phyloP scores from a whole-genome alignment of 2,329 filamentous ascomycete genomes.

The Pseudogymnoascus destructans region DNA sequence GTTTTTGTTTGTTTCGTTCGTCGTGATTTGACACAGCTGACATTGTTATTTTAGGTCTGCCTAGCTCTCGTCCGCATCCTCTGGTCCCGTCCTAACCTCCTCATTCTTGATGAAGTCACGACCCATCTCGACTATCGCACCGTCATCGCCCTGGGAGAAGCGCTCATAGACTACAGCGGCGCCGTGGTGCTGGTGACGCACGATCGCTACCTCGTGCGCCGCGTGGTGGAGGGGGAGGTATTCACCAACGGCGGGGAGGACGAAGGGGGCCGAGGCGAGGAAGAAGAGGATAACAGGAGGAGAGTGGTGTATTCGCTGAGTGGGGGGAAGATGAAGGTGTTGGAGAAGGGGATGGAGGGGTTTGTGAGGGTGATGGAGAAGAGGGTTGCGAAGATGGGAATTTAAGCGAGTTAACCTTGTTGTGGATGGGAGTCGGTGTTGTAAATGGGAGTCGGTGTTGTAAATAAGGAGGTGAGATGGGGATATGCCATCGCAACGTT shows the following conservation, averaged over 20 bases:
- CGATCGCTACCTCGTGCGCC: slow-evolving; percentile 68
- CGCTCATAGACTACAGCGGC: slow-evolving; percentile 55
- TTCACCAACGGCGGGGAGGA: slow-evolving; percentile 31
- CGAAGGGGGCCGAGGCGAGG: slow-evolving; percentile 33
- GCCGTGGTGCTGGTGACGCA: slow-evolving; percentile 69
- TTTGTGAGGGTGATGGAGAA: slow-evolving; percentile 53
- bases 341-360: slow-evolving; percentile 48
- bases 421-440: not conserved
- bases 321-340: slow-evolving; percentile 39
- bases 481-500: not conserved
- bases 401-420: not conserved
- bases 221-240: slow-evolving; percentile 52
- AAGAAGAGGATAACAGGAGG: slow-evolving; percentile 35
- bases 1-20: not conserved
- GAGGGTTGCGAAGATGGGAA: slow-evolving; percentile 36
- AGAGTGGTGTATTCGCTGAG: slow-evolving; percentile 48
- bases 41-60: slow-evolving; percentile 36
- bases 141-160: slow-evolving; percentile 55
- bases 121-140: slow-evolving; percentile 81
- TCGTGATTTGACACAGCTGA: slow-evolving; percentile 25
- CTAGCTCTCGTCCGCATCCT: slow-evolving; percentile 82
- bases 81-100: slow-evolving; percentile 95
- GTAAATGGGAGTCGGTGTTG: not conserved
- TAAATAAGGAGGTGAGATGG: not conserved
- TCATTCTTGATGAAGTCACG: slow-evolving; percentile 93